Conservation (phyloP, 148 eudicot genomes). For the Rhododendron ovatum region DNA sequence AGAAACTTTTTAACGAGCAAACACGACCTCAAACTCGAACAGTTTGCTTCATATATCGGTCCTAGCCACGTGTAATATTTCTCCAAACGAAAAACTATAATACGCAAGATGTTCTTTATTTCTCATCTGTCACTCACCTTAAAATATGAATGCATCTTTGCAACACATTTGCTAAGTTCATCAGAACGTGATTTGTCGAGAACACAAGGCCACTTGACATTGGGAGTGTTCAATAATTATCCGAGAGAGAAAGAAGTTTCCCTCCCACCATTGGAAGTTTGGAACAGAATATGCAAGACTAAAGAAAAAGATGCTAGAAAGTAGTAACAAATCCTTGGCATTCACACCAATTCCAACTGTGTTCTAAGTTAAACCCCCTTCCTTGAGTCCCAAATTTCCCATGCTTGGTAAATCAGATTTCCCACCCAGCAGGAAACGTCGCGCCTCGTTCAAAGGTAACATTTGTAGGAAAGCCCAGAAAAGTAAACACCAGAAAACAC, state of each 20-base stretch:
- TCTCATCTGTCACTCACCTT: too few species aligned
- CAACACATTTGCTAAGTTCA: too few species aligned
- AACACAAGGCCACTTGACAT: too few species aligned
- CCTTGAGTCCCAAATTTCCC: neutral
- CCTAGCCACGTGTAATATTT: neutral
- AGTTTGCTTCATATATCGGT: neutral
- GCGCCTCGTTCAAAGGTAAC: neutral
- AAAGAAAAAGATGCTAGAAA: too few species aligned
- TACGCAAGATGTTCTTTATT: too few species aligned
- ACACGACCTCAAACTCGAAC: neutral
- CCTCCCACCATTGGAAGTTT: neutral
- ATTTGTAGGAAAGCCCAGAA: neutral
- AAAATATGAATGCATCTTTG: too few species aligned
- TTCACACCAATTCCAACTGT: neutral
- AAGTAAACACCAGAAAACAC: neutral
- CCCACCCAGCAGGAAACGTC: neutral
- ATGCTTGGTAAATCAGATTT: neutral
- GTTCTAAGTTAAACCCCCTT: neutral
- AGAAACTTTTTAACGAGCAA: neutral
- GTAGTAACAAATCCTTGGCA: neutral
- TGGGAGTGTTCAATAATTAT: too few species aligned
- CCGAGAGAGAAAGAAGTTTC: too few species aligned
- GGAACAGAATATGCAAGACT: neutral
- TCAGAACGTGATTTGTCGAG: too few species aligned
- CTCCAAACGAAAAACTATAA: too few species aligned